Base-by-base conservation (phyloP, 495 filamentous ascomycete genomes). In the Filosporella fistucella region DNA sequence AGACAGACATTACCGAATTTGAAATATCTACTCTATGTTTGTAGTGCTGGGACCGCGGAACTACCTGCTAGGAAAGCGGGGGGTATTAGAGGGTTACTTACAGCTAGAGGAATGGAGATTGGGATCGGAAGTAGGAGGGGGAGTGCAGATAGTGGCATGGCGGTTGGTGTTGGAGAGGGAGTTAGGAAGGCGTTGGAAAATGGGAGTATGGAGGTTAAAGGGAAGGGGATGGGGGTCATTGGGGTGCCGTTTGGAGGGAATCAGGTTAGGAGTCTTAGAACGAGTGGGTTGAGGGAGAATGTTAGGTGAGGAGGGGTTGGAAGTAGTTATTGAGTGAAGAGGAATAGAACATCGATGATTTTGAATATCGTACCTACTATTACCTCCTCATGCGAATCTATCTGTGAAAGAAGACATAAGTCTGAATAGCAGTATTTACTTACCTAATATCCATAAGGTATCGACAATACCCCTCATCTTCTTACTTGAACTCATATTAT, bases 1-100 rank as follows among this genome's bases (percentile, higher is more conserved):
- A 74, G 93, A 0, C 87, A 95, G 49, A 97, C 91, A 2, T 69
- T 96, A 13, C 88, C 89, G 29, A 98, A 98, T 56, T 66, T 97
- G 16, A 95, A 95, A 65, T 95, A 94, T 51, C 66, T 96, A n/a
- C 69, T 96, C 2, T 94, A 88, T 51, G 82, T 95, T 3, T 81
- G 89, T 35, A 88, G 85, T 17, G 85, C 88, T 0, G 86, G 86
- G 1, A 81, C 74, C 33, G 78, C 85, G 13, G 88, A 93, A 53
- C 64, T 94, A 12, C 89, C 88, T 0, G 81, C 78, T 18, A 67
- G 90, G 13, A 94, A 91, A 60, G 76, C 77, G 25, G 88, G 89
- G 7, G 88, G 87, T 1, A 76, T 93, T 3, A 72, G 80, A 40
- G 87, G 82, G 0, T 64, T 91, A 25, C 69, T 80, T 62, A 63